phyloP scores from a whole-genome alignment of 495 filamentous ascomycete species.

The Corynascus novoguineensis region DNA sequence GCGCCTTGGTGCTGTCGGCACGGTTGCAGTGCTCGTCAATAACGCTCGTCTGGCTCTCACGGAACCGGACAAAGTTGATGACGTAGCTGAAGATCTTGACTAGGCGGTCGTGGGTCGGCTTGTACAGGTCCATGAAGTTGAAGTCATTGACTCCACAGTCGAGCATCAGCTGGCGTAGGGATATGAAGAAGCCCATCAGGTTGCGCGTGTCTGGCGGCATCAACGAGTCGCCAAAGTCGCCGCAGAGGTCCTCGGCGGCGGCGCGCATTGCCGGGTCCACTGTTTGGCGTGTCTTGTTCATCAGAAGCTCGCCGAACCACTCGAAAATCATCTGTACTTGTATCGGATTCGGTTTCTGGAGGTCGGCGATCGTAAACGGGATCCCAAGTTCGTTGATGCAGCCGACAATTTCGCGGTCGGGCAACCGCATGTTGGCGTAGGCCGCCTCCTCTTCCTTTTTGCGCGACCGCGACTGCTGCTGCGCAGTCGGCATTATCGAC shows the following conservation, averaged over 20 bases:
- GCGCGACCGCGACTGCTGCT: constrained; percentile 55
- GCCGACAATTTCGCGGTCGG: constrained; percentile 84
- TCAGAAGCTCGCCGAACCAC: constrained; percentile 89
- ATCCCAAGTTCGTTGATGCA: constrained; percentile 97
- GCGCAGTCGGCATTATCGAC: constrained; percentile 56
- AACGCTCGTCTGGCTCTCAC: constrained; percentile 76
- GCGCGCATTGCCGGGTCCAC: constrained; percentile 93
- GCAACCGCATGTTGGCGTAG: constrained; percentile 79
- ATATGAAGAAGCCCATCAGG: constrained; percentile 87
- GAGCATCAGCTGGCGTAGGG: constrained; percentile 65
- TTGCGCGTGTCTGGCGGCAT: constrained; percentile 82
- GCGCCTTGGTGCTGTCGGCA: constrained; percentile 72
- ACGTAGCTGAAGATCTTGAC: constrained; percentile 91
- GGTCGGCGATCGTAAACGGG: constrained; percentile 76
- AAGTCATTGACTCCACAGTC: constrained; percentile 94
- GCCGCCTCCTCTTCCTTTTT: constrained; percentile 75
- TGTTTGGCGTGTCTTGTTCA: constrained; percentile 83
- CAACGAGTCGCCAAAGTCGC: constrained; percentile 64
- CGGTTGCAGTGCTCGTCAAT: constrained; percentile 93
- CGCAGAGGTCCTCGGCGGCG: constrained; percentile 77
- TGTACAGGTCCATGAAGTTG: constrained; percentile 81
- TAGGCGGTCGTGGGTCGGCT: constrained; percentile 79
- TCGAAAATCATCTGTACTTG: constrained; percentile 96
- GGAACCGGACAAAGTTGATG: constrained; percentile 97
- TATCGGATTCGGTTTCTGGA: constrained; percentile 86